Evolutionary conservation across 495 filamentous ascomycete genomes (phyloP), one percentile per base, ranked within the genome.

Genomic region (Lasiosphaeria ovina): DNA sequence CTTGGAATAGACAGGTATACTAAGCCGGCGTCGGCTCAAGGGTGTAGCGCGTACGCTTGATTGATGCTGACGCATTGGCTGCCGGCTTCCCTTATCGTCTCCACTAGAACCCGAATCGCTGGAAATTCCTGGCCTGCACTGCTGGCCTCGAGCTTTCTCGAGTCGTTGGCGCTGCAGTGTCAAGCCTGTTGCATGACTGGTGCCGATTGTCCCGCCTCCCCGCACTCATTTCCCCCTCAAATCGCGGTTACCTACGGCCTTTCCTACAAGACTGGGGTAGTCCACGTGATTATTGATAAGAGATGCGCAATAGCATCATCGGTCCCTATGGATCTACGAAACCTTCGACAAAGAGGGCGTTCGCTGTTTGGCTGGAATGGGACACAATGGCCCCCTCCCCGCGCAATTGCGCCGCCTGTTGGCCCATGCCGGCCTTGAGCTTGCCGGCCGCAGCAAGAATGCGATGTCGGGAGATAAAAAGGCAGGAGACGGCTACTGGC

Each of bases 211-310:
- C 44, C 12, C 44, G 44, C 12, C 12, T 47, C 12, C 12, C 16
- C 44, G 44, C 4, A 7, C 35, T 45, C 4, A 6, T 7, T 10
- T 42, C 45, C 17, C 33, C 38, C 36, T 12, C 32, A 16, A 4
- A 3, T 12, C 31, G 44, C 72, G 72, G 72, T 65, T 74, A 74
- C 61, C 58, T 47, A 59, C 72, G 72, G 72, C 65, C 59, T 66
- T 70, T 63, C 50, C 65, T 62, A 66, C 62, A 40, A 45, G 45
- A 4, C 35, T 33, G 42, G 68, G 70, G 70, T 63, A 50, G 36
- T 14, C 61, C 66, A 65, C 64, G 66, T 67, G 67, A 66, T 63
- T 54, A 52, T 56, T 62, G 67, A 73, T 69, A 69, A 68, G 66
- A 40, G 58, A 49, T 51, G 57, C 55, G 51, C 62, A 63, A 69